Base-by-base conservation (phyloP, 1,284 basidiomycete genomes). In the Cronartium quercuum region DNA sequence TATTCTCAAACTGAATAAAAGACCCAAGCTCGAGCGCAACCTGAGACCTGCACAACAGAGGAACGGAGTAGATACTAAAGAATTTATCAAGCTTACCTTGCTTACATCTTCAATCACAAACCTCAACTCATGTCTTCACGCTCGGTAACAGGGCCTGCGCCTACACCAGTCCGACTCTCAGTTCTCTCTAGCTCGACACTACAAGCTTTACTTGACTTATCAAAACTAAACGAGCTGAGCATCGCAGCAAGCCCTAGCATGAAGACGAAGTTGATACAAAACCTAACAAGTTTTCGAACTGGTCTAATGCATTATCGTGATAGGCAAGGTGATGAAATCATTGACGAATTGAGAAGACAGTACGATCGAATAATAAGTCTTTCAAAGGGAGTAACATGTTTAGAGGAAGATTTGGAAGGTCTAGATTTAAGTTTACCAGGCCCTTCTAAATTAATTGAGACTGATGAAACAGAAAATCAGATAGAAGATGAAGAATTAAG, bases 101-200 rank as follows among this genome's bases (percentile, higher is more conserved):
- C 29, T 29, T 29, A 1, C 29, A 29, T 29, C 29, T 29, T 29
- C 29, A 29, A 29, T 29, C 29, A 29, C 29, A 29, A 29, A 4
- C 12, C 24, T 15, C 47, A 10, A 6, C 47, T 21, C 18, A 51
- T 51, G 47, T 51, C 47, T 51, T 21, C 47, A 51, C 47, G 47
- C 47, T 18, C 47, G 47, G 47, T 21, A 51, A 51, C 47, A 15
- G 47, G 47, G 18, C 24, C 47, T 51, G 47, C 70, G 34, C 70
- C 70, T 10, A 65, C 37, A 18, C 63, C 70, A 35, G 70, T 63
- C 5, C 40, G 70, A 66, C 70, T 74, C 5, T 74, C 70, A n/a
- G 63, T 63, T 6, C 64, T 74, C 40, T 66, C 70, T 6, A 65
- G 62, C 29, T 65, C 62, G 34, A 62, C 66, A n/a, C 64, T 74